Conservation (phyloP, 495 filamentous ascomycete species). For the Penicillium arizonense region DNA sequence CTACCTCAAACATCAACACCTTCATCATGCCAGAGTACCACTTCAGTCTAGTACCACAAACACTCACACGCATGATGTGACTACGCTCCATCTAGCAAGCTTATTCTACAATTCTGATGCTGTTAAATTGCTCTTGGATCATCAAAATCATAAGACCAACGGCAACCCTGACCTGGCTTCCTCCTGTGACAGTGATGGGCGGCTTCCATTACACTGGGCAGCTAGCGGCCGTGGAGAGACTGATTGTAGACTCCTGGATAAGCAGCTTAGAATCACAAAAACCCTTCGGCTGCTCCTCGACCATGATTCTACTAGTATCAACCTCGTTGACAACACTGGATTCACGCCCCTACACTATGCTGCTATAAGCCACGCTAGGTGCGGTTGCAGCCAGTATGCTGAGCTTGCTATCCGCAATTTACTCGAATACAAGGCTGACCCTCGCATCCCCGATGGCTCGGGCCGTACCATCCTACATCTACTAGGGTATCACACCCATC, state of each 20-base stretch:
- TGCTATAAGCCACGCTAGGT: not conserved
- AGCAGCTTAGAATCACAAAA: not conserved
- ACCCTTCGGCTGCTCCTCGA: conserved; percentile 7
- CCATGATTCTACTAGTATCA: conserved; percentile 7
- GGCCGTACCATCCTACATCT: conserved; percentile 7
- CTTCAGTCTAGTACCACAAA: not conserved
- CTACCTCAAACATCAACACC: not conserved
- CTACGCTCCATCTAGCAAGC: not conserved
- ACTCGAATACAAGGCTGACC: conserved; percentile 11
- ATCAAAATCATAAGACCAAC: not conserved
- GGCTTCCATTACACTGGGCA: conserved; percentile 15
- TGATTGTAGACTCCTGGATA: conserved; percentile 1
- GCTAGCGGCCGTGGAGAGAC: not conserved
- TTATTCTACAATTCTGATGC: conserved; percentile 1
- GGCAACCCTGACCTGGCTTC: not conserved
- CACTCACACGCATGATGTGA: not conserved
- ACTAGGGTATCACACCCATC: conserved; percentile 2
- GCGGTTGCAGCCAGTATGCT: conserved; percentile 4
- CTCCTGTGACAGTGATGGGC: conserved; percentile 8
- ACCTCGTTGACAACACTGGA: conserved; percentile 5
- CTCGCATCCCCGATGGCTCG: not conserved
- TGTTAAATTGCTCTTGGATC: not conserved
- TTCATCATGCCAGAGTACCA: not conserved
- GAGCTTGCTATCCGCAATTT: conserved; percentile 3
- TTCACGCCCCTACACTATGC: conserved; percentile 3